Base-by-base conservation (phyloP, 768 basidiomycete species). In the Sporobolomyces phaffii region DNA sequence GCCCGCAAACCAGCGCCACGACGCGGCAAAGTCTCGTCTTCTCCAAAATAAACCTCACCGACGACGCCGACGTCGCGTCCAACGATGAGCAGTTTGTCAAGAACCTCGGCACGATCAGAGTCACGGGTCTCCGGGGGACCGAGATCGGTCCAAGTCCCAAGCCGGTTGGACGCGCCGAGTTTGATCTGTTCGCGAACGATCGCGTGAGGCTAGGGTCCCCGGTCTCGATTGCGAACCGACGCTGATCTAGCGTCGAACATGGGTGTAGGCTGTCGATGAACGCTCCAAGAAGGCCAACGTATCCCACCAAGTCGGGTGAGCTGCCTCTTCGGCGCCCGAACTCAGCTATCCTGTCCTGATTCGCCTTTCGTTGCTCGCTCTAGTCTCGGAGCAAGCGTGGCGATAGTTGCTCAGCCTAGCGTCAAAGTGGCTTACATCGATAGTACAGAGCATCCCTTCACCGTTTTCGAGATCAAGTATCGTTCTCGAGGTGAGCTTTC, bases 401-500 rank as follows among this genome's bases (percentile, higher is more conserved):
- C 6, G 22, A 41, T 40, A 3, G 13, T 36, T 0, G 14, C 33
- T 1, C 11, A 13, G 2, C 0, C 1, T 1, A 1, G 22, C 5
- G 29, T 38, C 5, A 3, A 11, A 0, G 31, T 62, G 4, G 4
- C 14, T 8, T 70, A 47, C 28, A 29, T 62, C 36, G 69, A 70
- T 26, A 17, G 22, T 10, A 15, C 7, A 5, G 10, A 10, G 8
- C 2, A 38, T 5, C 50, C 44, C 3, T 20, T 34, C 56, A 17
- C 28, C 18, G 18, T 24, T 7, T 58, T 70, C 44, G 64, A 62
- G 43, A 62, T 70, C 64, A 53, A 61, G 54, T 70, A 70, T 51
- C 60, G 60, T 38, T 56, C 51, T 6, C 29, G 64, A 9, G 28
- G 54, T 58, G 5, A 18, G 20, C 24, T 10, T 24, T 31, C 9